Conservation (phyloP, 225 moss, liverwort and hornwort genomes). For the Straminergon stramineum region DNA sequence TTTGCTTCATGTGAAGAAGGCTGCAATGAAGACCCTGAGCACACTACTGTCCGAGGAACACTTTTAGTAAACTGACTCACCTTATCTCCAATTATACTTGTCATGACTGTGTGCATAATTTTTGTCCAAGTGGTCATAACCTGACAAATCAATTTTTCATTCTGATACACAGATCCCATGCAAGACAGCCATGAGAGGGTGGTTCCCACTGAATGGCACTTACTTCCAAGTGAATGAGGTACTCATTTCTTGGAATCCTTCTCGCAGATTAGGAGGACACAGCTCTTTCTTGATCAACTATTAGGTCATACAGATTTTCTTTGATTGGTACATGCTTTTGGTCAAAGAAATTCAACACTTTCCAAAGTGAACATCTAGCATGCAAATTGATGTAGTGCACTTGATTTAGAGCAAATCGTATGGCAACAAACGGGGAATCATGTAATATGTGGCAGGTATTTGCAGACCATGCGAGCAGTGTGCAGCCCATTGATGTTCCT, state of each 20-base stretch:
- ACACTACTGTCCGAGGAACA: constrained; percentile 56
- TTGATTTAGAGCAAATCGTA: not conserved
- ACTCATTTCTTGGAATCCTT: not conserved
- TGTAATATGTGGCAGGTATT: constrained; percentile 38
- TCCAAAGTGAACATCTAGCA: not conserved
- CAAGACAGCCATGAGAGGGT: constrained; percentile 87
- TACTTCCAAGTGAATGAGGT: constrained; percentile 99
- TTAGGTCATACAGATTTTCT: not conserved
- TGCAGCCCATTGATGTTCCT: constrained; percentile 44
- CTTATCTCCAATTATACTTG: not conserved
- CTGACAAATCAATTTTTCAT: not conserved
- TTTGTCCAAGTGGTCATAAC: not conserved
- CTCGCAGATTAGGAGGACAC: not conserved
- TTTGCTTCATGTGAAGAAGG: constrained; percentile 21
- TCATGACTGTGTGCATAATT: not conserved
- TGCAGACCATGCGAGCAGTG: constrained; percentile 53
- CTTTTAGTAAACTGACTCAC: constrained; percentile 40
- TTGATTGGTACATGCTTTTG: not conserved
- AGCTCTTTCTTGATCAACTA: not conserved
- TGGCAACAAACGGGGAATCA: not conserved
- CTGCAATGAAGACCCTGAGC: not conserved
- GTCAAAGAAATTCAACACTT: not conserved
- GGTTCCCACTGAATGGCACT: constrained; percentile 88
- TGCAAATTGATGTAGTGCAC: not conserved
- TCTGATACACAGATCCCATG: constrained; percentile 62